Evolutionary conservation across 305 asterid species (phyloP).

Genomic region (Withania somnifera): DNA sequence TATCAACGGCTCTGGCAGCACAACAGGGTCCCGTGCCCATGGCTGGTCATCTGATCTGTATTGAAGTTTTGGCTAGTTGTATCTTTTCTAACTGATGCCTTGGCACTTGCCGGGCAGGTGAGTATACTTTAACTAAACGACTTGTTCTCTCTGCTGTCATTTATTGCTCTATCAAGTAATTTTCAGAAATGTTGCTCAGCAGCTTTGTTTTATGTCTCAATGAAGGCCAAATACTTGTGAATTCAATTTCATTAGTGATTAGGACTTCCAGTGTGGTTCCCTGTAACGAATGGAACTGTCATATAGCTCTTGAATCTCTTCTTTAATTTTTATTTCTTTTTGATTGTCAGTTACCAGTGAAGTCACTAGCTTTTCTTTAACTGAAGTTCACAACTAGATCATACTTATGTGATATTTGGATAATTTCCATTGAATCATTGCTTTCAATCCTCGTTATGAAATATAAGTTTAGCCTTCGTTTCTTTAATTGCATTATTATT

Average conservation of each 20-base stretch:
- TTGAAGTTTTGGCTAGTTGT: too few species aligned
- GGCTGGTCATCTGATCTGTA: constrained; percentile 96
- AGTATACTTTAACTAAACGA: not conserved
- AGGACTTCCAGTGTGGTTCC: not conserved
- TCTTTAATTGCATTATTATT: not conserved
- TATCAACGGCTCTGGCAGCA: constrained; percentile 86
- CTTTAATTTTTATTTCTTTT: too few species aligned
- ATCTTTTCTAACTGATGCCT: constrained; percentile 88
- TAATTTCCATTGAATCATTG: not conserved
- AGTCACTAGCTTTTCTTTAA: not conserved
- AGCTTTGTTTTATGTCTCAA: not conserved
- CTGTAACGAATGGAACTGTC: not conserved
- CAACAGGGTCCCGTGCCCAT: too few species aligned
- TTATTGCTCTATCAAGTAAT: not conserved
- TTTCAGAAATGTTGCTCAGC: not conserved
- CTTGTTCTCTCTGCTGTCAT: not conserved
- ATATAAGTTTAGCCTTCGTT: not conserved
- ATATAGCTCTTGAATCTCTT: too few species aligned
- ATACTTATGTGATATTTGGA: not conserved
- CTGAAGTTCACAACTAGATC: not conserved
- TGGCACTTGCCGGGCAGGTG: constrained; percentile 98
- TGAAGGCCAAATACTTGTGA: not conserved
- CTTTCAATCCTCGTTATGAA: not conserved
- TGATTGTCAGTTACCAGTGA: not conserved
- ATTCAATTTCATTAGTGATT: not conserved